Base-by-base conservation (phyloP, 2,329 filamentous ascomycete species). In the Talaromyces verruculosus region DNA sequence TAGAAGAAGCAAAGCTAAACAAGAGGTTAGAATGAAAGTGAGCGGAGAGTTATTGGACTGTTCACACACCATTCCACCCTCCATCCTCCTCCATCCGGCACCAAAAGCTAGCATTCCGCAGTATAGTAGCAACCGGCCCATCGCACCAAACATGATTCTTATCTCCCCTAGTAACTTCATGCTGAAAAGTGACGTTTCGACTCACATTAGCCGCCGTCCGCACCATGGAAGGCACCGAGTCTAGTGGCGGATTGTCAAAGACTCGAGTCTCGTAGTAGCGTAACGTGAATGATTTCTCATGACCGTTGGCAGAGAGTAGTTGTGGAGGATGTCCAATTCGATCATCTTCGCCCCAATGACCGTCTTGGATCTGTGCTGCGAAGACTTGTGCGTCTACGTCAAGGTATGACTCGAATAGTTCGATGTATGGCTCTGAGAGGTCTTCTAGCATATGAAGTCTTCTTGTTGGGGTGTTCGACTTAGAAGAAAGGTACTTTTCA, bases 221-320 rank as follows among this genome's bases (percentile, higher is more conserved):
- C 25, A 61, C 17, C 58, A 61, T 61, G n/a, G 28, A 61, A 2
- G 58, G 58, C 19, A 15, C 41, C n/a, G 58, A 41, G n/a, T 61
- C 43, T 1, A 30, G 8, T 13, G 58, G 58, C 13, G 41, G 58
- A 15, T 13, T 25, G n/a, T 43, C 41, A 13, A 61, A 8, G 25
- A 61, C 58, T 35, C 58, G 47, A 17, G 58, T 61, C 43, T 61
- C 58, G 25, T 61, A 61, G 58, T 61, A 61, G 15, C 58, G 58
- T 15, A 61, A 45, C 8, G 39, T 49, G n/a, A 61, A 61, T 19
- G 58, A 49, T 19, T 45, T 61, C 39, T 47, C 58, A 10, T 17
- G 58, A 15, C 49, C 5, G 28, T 45, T 61, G n/a, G 19, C 2
- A 28, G 41, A 47, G 0, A 61, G 17, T 2, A 61, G 19, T 22